Evolutionary conservation across 2,329 filamentous ascomycete species (phyloP).

Genomic region (Pseudogymnoascus destructans): DNA sequence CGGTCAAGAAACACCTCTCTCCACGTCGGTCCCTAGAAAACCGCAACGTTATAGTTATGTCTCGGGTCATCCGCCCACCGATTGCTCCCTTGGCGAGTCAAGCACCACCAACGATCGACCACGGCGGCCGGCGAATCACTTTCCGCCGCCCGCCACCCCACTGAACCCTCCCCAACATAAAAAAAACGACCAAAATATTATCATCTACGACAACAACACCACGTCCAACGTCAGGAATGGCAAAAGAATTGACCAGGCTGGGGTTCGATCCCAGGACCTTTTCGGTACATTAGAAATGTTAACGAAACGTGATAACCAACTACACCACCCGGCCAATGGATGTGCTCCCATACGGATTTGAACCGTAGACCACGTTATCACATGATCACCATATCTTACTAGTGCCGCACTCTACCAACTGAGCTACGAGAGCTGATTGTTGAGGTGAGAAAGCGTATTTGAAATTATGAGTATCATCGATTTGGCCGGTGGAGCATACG

Average conservation of each 20-base stretch:
- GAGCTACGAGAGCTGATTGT: conserved; percentile 9
- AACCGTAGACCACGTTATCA: conserved; percentile 8
- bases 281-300: conserved; percentile 4
- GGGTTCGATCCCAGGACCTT: conserved; percentile 8
- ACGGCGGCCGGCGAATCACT: neutral
- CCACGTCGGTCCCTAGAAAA: neutral
- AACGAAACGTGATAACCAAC: conserved; percentile 9
- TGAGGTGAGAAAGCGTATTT: neutral
- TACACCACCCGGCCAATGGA: conserved; percentile 1
- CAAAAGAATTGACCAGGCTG: conserved; percentile 7
- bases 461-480: neutral
- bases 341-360: conserved; percentile 5
- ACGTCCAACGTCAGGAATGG: neutral
- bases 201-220: neutral
- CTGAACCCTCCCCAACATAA: neutral
- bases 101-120: neutral
- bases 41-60: neutral
- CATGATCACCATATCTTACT: too few relatives aligned
- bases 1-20: neutral
- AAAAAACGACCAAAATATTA: neutral
- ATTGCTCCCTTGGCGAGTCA: conserved; percentile 1
- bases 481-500: neutral
- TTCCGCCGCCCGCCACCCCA: neutral
- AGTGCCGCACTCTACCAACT: conserved; percentile 10
- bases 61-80: neutral